Evolutionary conservation across 768 basidiomycete genomes (phyloP).

Genomic region (Basidioascus undulatus): DNA sequence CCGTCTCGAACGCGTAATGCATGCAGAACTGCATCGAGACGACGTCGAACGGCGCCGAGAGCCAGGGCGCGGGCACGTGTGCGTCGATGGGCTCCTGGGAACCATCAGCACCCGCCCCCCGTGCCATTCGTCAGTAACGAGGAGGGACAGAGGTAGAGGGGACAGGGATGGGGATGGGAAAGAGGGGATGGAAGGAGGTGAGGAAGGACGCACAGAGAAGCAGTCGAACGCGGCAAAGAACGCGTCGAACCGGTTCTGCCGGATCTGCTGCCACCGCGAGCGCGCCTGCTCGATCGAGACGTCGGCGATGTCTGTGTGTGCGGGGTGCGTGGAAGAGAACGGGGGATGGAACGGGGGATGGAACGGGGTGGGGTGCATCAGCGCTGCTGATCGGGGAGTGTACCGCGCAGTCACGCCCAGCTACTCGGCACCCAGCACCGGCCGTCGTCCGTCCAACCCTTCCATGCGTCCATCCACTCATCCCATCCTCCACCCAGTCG

Average conservation of each 20-base stretch:
- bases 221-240: conserved; percentile 71
- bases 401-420: too few species aligned
- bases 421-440: too few species aligned
- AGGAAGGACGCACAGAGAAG: conserved; percentile 28
- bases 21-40: conserved; percentile 99
- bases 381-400: background rate
- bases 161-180: background rate
- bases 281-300: conserved; percentile 77
- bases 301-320: conserved; percentile 50
- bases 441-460: too few species aligned
- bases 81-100: conserved; percentile 36
- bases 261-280: conserved; percentile 32
- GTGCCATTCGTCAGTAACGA: conserved; percentile 1
- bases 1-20: conserved; percentile 96
- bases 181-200: background rate
- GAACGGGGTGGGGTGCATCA: conserved; percentile 1
- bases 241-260: conserved; percentile 39
- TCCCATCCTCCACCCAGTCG: too few species aligned
- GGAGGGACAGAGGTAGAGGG: background rate
- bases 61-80: conserved; percentile 36
- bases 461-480: too few species aligned
- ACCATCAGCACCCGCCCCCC: background rate
- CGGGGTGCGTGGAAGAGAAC: background rate
- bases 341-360: background rate
- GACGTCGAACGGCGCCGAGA: conserved; percentile 59